A percentile compares a stretch with the other conserved stretches of the same genome.
phyloP scores from a whole-genome alignment of 192 early-diverging fungal genomes.

The Backusella psychrophila region DNA sequence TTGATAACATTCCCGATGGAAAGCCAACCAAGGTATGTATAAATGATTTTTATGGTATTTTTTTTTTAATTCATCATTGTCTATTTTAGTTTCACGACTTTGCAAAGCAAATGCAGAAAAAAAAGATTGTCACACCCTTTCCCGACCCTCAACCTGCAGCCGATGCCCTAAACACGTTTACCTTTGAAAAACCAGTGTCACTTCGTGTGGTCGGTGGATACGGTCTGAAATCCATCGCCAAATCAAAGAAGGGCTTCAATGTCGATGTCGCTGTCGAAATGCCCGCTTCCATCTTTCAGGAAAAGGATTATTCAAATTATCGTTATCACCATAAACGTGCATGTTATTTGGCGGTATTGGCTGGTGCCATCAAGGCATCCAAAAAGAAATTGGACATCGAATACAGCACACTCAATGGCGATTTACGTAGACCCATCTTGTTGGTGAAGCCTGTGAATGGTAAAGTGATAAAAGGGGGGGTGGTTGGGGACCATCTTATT shows the following conservation, averaged over 20 bases:
- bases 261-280: slow-evolving; percentile 92
- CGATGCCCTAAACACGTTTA: slow-evolving; percentile 76
- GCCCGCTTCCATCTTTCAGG: slow-evolving; percentile 79
- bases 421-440: slow-evolving; percentile 63
- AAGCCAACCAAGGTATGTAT: slow-evolving; percentile 49
- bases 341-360: slow-evolving; percentile 82
- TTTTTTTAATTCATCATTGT: not conserved
- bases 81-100: slow-evolving; percentile 39
- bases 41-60: not conserved
- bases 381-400: slow-evolving; percentile 49
- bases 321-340: slow-evolving; percentile 96
- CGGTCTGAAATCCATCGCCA: slow-evolving; percentile 72
- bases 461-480: slow-evolving; percentile 33
- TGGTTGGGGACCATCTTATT: not conserved
- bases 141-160: slow-evolving; percentile 72
- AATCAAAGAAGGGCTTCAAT: slow-evolving; percentile 59
- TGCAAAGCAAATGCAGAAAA: slow-evolving; percentile 46
- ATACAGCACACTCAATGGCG: slow-evolving; percentile 54
- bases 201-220: slow-evolving; percentile 89
- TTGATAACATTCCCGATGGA: slow-evolving; percentile 57
- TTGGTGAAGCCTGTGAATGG: slow-evolving; percentile 52
- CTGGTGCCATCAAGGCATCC: slow-evolving; percentile 49
- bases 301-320: slow-evolving; percentile 92
- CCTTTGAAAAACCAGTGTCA: slow-evolving; percentile 69
- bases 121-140: slow-evolving; percentile 67